Evolutionary conservation across 2,329 filamentous ascomycete species (phyloP), one percentile per base, ranked within the genome.

Genomic region (Alternaria ventricosa): DNA sequence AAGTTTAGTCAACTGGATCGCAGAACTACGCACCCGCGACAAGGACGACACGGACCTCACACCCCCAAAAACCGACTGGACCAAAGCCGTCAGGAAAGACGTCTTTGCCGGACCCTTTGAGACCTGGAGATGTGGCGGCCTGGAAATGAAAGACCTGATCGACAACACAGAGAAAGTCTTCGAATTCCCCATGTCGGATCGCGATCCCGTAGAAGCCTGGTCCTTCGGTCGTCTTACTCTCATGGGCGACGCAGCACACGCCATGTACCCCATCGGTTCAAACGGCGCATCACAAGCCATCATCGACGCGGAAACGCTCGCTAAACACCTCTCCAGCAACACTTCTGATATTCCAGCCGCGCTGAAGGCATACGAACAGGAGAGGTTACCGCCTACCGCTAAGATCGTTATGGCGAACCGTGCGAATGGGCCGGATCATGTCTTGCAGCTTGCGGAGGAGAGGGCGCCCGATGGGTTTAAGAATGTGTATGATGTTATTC

Each of bases 121-220:
- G 46, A 73, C 69, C 2, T 84, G 82, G 82, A 77, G 72, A 12
- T 83, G 81, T 59, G 82, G 82, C 4, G 82, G 81, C 11, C 66
- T 84, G 46, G 75, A 76, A 41, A 82, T 84, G 70, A 76, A 78
- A 10, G 79, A 83, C 13, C 61, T 84, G 61, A 82, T 84, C 56
- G 75, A 78, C 27, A 74, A 71, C 44, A 84, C 82, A 5, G 78
- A 81, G 6, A 81, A 78, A 45, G 80, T 83, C 1, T 83, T 79
- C 54, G 82, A 84, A 65, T 84, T 83, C 57, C 82, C 83, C 25
- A 84, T 84, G 82, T 82, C 81, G 58, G 82, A 84, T 62, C 77
- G 82, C n/a, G 75, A 79, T 55, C 79, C 82, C 0, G 76, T 83
- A 1, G 75, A 78, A 13, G 72, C 75, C 15, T 83, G 82, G 82